Evolutionary conservation across 1,284 basidiomycete genomes (phyloP).

Genomic region (Naganishia liquefaciens): DNA sequence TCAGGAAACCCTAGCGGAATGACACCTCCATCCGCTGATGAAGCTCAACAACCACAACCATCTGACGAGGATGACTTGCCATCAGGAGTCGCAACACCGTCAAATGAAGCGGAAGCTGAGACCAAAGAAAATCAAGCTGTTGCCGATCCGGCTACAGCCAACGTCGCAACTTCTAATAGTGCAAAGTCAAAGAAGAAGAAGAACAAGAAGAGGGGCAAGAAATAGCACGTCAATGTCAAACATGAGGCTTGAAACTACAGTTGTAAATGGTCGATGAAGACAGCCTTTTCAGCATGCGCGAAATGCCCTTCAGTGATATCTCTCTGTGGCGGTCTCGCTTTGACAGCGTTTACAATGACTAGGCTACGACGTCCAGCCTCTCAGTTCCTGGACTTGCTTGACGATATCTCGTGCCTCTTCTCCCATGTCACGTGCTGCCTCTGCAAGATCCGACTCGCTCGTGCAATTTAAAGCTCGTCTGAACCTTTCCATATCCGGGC

Average conservation of each 20-base stretch:
- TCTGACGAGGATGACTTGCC: background rate
- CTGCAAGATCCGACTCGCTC: conserved; percentile 11
- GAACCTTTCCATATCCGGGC: conserved; percentile 71
- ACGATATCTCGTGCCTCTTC: conserved; percentile 8
- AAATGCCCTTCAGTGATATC: too few species aligned
- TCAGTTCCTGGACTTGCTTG: conserved; percentile 12
- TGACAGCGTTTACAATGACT: background rate
- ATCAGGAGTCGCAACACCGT: background rate
- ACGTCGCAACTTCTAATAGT: background rate
- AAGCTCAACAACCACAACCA: too few species aligned
- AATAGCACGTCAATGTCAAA: background rate
- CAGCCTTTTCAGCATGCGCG: too few species aligned
- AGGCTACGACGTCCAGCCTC: conserved; percentile 1
- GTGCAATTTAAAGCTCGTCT: conserved; percentile 44
- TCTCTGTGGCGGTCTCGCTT: background rate
- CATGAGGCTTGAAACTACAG: background rate
- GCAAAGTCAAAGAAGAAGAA: conserved; percentile 45
- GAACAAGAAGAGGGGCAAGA: conserved; percentile 47
- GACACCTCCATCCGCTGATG: too few species aligned
- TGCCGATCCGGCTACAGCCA: background rate
- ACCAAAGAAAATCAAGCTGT: background rate
- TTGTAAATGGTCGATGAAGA: background rate
- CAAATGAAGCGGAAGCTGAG: conserved; percentile 7
- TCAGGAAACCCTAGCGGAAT: too few species aligned
- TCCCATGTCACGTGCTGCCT: conserved; percentile 19